Evolutionary conservation across 305 asterid species (phyloP).

Genomic region (Euphrasia arctica): DNA sequence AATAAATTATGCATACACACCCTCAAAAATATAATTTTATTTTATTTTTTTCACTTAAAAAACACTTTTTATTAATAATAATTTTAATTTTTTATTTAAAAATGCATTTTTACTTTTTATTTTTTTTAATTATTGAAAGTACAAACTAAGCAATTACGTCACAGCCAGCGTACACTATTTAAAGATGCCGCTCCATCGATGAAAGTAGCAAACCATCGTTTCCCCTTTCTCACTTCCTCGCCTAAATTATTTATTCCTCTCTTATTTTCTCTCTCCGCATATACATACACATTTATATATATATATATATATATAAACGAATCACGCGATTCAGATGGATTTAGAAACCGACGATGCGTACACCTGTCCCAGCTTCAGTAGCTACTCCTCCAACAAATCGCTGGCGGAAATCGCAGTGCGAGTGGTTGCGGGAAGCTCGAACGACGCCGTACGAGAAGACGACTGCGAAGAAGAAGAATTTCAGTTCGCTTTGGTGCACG

Average conservation of each 20-base stretch:
- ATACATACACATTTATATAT: background rate
- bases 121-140: no score
- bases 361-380: slow-evolving; percentile 51
- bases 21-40: no score
- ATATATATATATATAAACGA: background rate
- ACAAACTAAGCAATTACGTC: no score
- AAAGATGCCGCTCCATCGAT: slow-evolving; percentile 3
- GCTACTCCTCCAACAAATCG: slow-evolving; percentile 41
- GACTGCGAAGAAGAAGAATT: slow-evolving; percentile 41
- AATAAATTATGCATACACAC: no score
- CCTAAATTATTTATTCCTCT: background rate
- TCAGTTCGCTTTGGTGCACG: slow-evolving; percentile 42
- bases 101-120: no score
- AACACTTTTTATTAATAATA: no score
- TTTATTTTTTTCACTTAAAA: no score
- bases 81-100: no score
- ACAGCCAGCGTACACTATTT: slow-evolving; percentile 4
- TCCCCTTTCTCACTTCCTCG: slow-evolving; percentile 11
- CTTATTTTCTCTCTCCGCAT: slow-evolving; percentile 15
- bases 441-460: background rate
- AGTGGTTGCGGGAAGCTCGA: slow-evolving; percentile 33
- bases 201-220: background rate
- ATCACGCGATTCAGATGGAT: slow-evolving; percentile 23
- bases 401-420: slow-evolving; percentile 44
- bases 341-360: slow-evolving; percentile 14